Base-by-base conservation (phyloP, 192 early-diverging fungal species). In the Podila verticillata region DNA sequence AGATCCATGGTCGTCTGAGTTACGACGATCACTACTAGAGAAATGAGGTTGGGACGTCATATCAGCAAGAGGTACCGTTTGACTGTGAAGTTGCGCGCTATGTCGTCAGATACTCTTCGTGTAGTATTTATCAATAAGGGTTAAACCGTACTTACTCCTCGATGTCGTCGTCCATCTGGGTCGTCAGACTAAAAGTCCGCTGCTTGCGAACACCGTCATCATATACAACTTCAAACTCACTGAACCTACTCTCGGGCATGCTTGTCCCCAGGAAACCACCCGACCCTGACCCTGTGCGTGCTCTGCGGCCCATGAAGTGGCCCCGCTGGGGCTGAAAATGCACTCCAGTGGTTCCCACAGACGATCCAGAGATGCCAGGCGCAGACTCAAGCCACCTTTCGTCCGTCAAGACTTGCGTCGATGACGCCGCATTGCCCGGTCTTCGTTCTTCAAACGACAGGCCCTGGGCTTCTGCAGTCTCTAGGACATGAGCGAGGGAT, bases 181-280 rank as follows among this genome's bases (percentile, higher is more conserved):
- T 80, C 9, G 77, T 72, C 4, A 80, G 47, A 60, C 77, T 80
- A 48, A 80, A 80, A 0, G 77, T 80, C 24, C 77, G 66, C 31
- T 80, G 77, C 48, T 72, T 80, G 30, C 77, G 77, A n/a, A 80
- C 49, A 34, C 77, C 77, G 30, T 80, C 77, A 47, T 80, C 77
- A 31, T 80, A 80, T 1, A 80, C 77, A 20, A 80, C 77, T 56
- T 80, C 77, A 72, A 80, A 80, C 48, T 72, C 77, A 32, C 77
- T 80, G 56, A 72, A 65, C 17, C 77, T 60, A 56, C 77, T 80
- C 22, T 80, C 77, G 4, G 77, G 70, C 24, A 72, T 30, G 20
- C 77, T 80, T 10, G 66, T 72, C 10, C 61, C 70, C 69, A 72
- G 24, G 51, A 24, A 8, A 17, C 51, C 51, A 54, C 68, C 68